Evolutionary conservation across 202 grass and related monocot species (phyloP).

Genomic region (Brachypodium distachyon): DNA sequence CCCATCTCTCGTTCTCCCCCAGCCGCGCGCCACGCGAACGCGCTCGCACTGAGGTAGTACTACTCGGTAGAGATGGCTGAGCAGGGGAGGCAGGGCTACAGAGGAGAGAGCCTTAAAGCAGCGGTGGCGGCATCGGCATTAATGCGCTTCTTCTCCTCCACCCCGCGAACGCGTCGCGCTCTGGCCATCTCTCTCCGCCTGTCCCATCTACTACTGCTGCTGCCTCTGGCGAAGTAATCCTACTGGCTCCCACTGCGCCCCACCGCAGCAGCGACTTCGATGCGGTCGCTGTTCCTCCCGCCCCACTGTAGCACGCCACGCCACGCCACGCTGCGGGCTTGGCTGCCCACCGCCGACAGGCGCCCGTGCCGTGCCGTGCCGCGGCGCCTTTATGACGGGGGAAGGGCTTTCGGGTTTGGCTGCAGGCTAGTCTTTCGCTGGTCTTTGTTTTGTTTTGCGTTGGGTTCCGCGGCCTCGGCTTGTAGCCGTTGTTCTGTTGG

Average conservation of each 20-base stretch:
- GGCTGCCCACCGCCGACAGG: no score
- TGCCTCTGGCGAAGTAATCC: neutral
- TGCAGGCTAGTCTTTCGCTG: neutral
- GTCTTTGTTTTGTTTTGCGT: neutral
- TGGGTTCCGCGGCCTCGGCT: neutral
- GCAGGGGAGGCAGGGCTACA: neutral
- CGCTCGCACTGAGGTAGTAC: neutral
- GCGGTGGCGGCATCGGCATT: neutral
- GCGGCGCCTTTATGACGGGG: slow-evolving; percentile 5
- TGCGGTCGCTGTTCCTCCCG: neutral
- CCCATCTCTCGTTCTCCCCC: slow-evolving; percentile 26
- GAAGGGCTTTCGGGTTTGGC: neutral
- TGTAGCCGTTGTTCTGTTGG: neutral
- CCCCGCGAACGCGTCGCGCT: neutral
- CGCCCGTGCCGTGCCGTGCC: neutral
- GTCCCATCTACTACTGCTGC: neutral
- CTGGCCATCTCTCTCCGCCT: neutral
- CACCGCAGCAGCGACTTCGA: neutral
- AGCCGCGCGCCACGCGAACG: neutral
- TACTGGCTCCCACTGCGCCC: neutral
- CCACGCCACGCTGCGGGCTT: neutral
- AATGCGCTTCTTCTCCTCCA: slow-evolving; percentile 6
- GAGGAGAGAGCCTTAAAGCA: slow-evolving; percentile 6
- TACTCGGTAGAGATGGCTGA: no score
- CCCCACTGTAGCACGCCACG: neutral